These are phyloP conservation scores for Globisporangium paddicum DNA, from an alignment of 352 stramenopile genomes.

Conservation along the genomic window DNA sequence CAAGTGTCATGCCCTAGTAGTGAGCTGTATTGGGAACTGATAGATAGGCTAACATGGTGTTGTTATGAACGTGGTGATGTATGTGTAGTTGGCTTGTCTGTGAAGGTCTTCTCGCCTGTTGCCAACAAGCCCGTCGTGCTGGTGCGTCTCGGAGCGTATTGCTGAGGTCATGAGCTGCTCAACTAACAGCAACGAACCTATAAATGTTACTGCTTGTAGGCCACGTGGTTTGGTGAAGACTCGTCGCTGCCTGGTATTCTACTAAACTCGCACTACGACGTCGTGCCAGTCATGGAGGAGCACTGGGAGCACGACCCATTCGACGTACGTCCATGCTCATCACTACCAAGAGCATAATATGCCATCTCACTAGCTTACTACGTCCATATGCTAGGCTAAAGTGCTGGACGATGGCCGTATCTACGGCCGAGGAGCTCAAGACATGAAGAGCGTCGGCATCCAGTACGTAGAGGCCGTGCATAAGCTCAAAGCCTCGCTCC, in stretches of 20 bases:
- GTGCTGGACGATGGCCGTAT: constrained; percentile 83
- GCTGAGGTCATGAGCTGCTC: not conserved
- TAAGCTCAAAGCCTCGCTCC: constrained; percentile 50
- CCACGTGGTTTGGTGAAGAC: constrained; percentile 79
- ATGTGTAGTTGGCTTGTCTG: constrained; percentile 27
- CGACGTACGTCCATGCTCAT: too few species aligned
- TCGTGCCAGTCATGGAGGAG: constrained; percentile 86
- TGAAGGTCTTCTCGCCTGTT: constrained; percentile 49
- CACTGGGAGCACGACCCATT: constrained; percentile 90
- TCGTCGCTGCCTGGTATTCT: constrained; percentile 77
- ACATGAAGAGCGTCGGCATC: constrained; percentile 96
- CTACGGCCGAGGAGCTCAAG: constrained; percentile 88
- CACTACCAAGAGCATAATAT: too few species aligned
- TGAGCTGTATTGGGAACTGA: not conserved
- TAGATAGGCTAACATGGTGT: too few species aligned
- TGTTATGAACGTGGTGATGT: too few species aligned
- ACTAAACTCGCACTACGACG: constrained; percentile 95
- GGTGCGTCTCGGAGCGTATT: too few species aligned
- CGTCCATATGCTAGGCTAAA: constrained; percentile 36
- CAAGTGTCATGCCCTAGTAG: too few species aligned
- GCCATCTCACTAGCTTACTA: not conserved
- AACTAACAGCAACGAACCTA: too few species aligned
- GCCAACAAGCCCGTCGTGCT: constrained; percentile 90
- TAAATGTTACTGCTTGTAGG: too few species aligned
- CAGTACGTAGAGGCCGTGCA: constrained; percentile 94